phyloP scores from a whole-genome alignment of 2,329 filamentous ascomycete genomes.

The Hawksworthiomyces lignivorus region DNA sequence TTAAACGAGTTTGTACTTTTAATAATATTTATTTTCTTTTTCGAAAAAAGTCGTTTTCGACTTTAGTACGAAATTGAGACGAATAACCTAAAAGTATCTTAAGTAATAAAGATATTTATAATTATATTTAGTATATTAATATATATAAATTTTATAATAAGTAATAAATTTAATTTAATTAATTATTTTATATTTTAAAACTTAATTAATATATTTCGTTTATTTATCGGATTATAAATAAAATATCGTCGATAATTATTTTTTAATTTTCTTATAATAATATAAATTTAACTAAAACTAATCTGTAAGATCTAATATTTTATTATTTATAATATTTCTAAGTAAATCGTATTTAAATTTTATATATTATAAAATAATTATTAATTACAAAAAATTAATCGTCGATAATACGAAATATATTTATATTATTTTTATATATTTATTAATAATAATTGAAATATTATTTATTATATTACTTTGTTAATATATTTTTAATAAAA shows the following conservation, averaged over 20 bases:
- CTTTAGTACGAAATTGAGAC: too few relatives aligned
- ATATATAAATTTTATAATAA: too few relatives aligned
- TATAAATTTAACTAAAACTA: constrained; percentile 11
- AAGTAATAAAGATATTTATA: not conserved
- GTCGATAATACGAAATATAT: too few relatives aligned
- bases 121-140: not conserved
- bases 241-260: constrained; percentile 17
- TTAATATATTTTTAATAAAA: not conserved
- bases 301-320: constrained; percentile 14
- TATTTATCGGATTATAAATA: constrained; percentile 6
- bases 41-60: not conserved
- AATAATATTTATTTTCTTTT: too few relatives aligned
- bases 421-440: too few relatives aligned
- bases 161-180: too few relatives aligned
- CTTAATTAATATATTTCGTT: too few relatives aligned
- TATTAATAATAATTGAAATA: too few relatives aligned
- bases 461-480: not conserved
- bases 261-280: constrained; percentile 11
- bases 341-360: not conserved
- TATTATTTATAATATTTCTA: constrained; percentile 12
- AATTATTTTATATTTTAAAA: constrained; percentile 7
- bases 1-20: too few relatives aligned
- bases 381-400: too few relatives aligned
- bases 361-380: not conserved
- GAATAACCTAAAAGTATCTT: not conserved